Evolutionary conservation across 106 monocot species (phyloP).

Genomic region (Gastrodia elata): DNA sequence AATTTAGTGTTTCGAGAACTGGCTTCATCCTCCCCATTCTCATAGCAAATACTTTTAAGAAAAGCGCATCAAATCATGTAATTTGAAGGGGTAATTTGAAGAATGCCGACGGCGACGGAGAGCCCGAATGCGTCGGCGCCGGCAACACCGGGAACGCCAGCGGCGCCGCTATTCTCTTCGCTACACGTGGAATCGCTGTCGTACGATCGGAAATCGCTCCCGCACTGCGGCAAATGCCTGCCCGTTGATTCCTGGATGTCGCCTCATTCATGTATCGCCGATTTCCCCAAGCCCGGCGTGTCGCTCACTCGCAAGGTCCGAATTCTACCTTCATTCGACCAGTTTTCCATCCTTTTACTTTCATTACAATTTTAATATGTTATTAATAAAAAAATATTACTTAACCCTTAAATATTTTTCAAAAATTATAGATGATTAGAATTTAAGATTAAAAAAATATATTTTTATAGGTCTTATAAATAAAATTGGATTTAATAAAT

Average conservation of each 20-base stretch:
- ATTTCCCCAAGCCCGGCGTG: constrained; percentile 51
- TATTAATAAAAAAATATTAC: too few species aligned
- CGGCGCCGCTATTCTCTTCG: constrained; percentile 54
- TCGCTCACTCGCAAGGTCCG: constrained; percentile 88
- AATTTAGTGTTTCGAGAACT: constrained; percentile 7
- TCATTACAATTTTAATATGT: not conserved
- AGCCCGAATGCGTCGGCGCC: constrained; percentile 37
- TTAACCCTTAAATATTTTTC: too few species aligned
- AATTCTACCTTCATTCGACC: not conserved
- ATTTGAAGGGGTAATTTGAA: constrained; percentile 6
- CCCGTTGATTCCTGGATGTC: constrained; percentile 33
- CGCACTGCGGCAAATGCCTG: constrained; percentile 52
- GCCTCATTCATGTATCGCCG: constrained; percentile 37
- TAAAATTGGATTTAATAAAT: too few species aligned
- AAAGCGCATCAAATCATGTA: constrained; percentile 67
- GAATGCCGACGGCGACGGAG: constrained; percentile 18
- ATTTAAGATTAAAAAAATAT: too few species aligned
- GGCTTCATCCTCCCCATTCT: constrained; percentile 20
- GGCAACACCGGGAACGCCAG: constrained; percentile 72
- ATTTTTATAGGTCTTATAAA: too few species aligned
- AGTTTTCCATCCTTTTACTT: not conserved
- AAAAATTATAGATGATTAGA: too few species aligned
- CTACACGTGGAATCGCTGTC: constrained; percentile 63
- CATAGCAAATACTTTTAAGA: constrained; percentile 50
- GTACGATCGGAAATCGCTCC: constrained; percentile 75